Base-by-base conservation (phyloP, 2,329 filamentous ascomycete species). In the Grosmannia penicillata region DNA sequence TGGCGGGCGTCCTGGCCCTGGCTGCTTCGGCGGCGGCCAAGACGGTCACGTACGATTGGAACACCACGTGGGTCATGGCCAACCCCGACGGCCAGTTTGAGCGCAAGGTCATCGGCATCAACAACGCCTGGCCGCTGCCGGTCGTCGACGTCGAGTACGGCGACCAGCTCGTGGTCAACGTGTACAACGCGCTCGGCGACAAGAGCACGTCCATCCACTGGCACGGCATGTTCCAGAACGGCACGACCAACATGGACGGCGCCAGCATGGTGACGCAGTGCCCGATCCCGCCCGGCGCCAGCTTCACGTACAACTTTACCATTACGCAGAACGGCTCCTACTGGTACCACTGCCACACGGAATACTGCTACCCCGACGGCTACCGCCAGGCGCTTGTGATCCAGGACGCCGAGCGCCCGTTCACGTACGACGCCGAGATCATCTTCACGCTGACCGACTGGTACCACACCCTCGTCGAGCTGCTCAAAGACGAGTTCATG, bases 271-370 rank as follows among this genome's bases (percentile, higher is more conserved):
- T 81, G 18, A 72, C 76, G 1, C 82, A 86, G 51, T 83, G 78
- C 45, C 53, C 66, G 2, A 77, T 86, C 39, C 61, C 65, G 0
- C 68, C 78, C 0, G 79, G 79, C 4, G 57, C 60, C 10, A 67
- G 60, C 8, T 75, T 85, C 48, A 75, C 68, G 3, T 86, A 83
- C 54, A 71, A 78, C 51, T 82, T 83, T 51, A 78, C 67, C 4
- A 72, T 78, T 53, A 51, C 42, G 22, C 39, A 56, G 46, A 27
- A 76, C 0, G 81, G 81, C 17, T 82, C 79, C 2, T 85, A 82
- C 54, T 86, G 81, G 82, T 86, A 86, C 46, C 78, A 83, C 52
- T 79, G 74, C 3, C 79, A 83, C 51, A 65, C 66, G 18, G 63
- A 65, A 43, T 75, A 69, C 18, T 78, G 82, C 51, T 83, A 82